Evolutionary conservation across 164 flowering plant species (phyloP).

Genomic region (Vitis labrusca): DNA sequence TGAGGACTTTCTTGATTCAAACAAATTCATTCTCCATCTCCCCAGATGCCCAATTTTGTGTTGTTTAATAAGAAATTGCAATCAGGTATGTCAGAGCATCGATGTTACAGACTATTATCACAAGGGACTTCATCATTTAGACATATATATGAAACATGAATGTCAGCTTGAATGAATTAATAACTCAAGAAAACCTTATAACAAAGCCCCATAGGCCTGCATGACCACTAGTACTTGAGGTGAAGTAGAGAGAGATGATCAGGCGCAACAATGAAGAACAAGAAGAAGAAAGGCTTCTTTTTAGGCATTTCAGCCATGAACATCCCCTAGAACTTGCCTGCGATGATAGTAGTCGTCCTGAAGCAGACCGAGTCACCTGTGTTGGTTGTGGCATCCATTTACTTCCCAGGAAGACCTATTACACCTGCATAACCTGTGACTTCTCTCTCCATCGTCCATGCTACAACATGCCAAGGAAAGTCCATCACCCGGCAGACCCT

Average conservation of each 20-base stretch:
- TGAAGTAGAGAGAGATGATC: background rate
- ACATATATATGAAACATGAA: too few relatives aligned
- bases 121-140: too few relatives aligned
- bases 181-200: too few relatives aligned
- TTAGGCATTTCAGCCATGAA: slow-evolving; percentile 3
- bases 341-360: too few relatives aligned
- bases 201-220: too few relatives aligned
- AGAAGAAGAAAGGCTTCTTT: background rate
- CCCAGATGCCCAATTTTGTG: background rate
- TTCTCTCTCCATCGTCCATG: background rate
- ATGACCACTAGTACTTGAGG: background rate
- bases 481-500: background rate
- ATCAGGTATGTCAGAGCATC: too few relatives aligned
- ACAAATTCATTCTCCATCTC: background rate
- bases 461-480: background rate
- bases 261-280: background rate
- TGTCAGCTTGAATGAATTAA: too few relatives aligned
- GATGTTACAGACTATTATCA: too few relatives aligned
- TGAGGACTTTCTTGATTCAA: background rate
- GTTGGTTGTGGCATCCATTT: background rate
- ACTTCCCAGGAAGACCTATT: background rate
- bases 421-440: background rate
- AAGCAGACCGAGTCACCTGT: background rate
- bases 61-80: background rate
- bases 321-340: slow-evolving; percentile 2